Conservation (phyloP, 2,329 filamentous ascomycete genomes). For the Ophiostoma pallidulum region DNA sequence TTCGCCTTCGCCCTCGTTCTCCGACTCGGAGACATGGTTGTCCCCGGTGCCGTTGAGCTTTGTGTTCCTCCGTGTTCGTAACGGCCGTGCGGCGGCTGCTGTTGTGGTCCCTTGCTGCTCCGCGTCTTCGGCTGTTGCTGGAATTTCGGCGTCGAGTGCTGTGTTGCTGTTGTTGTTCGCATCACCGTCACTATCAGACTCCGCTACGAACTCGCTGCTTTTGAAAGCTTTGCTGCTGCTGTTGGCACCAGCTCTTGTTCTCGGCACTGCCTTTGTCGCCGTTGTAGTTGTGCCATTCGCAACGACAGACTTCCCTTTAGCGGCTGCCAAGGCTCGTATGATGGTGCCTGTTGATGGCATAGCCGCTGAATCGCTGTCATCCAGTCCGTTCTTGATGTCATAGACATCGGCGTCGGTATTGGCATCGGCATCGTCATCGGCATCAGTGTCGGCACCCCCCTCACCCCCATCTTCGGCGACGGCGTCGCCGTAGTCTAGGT, state of each 20-base stretch:
- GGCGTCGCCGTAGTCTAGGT: slow-evolving; percentile 9
- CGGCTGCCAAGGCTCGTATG: not conserved
- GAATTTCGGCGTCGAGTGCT: not conserved
- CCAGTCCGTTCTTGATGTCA: not conserved
- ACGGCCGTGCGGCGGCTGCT: too few relatives aligned
- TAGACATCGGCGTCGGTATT: not conserved
- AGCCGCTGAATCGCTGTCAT: not conserved
- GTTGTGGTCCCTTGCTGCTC: too few relatives aligned
- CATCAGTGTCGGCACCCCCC: not conserved
- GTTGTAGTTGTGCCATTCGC: too few relatives aligned
- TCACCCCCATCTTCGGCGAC: slow-evolving; percentile 2
- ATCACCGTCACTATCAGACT: not conserved
- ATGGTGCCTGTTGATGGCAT: not conserved
- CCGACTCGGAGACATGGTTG: too few relatives aligned
- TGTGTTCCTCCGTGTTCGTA: too few relatives aligned
- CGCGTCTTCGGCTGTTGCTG: not conserved
- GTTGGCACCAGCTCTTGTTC: too few relatives aligned
- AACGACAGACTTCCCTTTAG: too few relatives aligned
- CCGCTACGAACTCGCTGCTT: slow-evolving; percentile 5
- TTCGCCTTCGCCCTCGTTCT: not conserved
- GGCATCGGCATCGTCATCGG: not conserved
- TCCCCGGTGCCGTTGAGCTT: too few relatives aligned
- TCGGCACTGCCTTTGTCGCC: too few relatives aligned
- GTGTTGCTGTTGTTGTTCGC: not conserved
- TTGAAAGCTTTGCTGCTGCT: not conserved